These are phyloP conservation scores for Alternaria brassicicola DNA, from an alignment of 2,329 filamentous ascomycete species.

Conservation along the genomic window DNA sequence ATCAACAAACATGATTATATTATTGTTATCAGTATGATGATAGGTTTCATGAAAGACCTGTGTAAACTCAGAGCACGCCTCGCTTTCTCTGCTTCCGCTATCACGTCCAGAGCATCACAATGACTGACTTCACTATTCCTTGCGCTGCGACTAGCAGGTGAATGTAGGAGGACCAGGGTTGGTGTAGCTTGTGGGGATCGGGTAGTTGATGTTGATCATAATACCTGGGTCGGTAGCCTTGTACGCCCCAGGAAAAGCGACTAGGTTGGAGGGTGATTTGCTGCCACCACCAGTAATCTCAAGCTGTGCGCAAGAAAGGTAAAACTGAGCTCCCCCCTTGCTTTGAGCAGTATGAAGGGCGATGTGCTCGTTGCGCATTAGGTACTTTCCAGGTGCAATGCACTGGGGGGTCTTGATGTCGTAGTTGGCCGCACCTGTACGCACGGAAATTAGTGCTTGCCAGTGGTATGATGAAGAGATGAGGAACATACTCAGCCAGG, in stretches of 20 bases:
- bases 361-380: conserved; percentile 57
- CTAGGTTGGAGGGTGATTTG: conserved; percentile 44
- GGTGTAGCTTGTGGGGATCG: conserved; percentile 11
- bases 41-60: neutral
- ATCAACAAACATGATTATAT: too few relatives aligned
- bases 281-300: conserved; percentile 48
- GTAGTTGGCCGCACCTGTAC: conserved; percentile 12
- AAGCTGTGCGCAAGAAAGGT: conserved; percentile 54
- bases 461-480: rapidly evolving
- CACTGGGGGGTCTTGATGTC: conserved; percentile 49
- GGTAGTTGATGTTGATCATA: conserved; percentile 42
- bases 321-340: conserved; percentile 51
- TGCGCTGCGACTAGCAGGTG: neutral
- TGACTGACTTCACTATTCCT: neutral
- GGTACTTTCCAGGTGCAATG: conserved; percentile 53
- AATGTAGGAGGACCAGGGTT: conserved; percentile 11
- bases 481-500: conserved; percentile 10
- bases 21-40: neutral
- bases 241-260: conserved; percentile 50
- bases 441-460: neutral
- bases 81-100: neutral
- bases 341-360: conserved; percentile 50
- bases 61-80: neutral
- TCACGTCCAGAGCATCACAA: neutral
- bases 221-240: conserved; percentile 35